Base-by-base conservation (phyloP, 306 rosid genomes). In the Casuarina cunninghamiana region DNA sequence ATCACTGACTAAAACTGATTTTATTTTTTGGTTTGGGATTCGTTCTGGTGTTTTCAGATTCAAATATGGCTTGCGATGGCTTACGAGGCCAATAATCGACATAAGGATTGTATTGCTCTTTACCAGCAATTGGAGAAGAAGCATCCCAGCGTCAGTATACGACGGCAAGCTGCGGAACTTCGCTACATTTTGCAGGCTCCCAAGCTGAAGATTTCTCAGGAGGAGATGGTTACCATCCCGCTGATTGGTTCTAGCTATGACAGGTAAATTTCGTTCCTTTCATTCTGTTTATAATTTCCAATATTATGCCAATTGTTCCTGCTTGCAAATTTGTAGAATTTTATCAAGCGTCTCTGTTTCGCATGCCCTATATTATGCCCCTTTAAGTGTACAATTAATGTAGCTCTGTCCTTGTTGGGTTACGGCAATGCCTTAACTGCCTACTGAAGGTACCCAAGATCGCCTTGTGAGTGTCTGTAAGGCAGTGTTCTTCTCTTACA, bases 51-150 rank as follows among this genome's bases (percentile, higher is more conserved):
- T 75, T 83, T 81, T 83, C 90, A 95, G 98, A 92, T 95, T 61
- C 97, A 93, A 81, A 95, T 95, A 82, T 95, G 98, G 97, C 89
- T 95, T 79, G 98, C 97, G 55, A 95, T 95, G 97, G 98, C 98
- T n/a, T 95, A 95, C 45, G 98, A 95, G 75, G 98, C 98, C 68
- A 83, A 92, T 55, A 87, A 88, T 71, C 97, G 98, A 76, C 98
- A 92, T 57, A 62, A 74, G 0, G 98, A 92, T 79, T 95, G 98
- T 85, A 95, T 95, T 79, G 93, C 86, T 45, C 88, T 95, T 4
- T 95, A 95, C 92, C 69, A 53, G 87, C 93, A 88, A 79, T 81
- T 95, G 80, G 98, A 95, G 88, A 87, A 55, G 78, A 78, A 76
- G 16, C 97, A 92, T 77, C 97, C 97, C 2, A 84, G 86, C 77